Evolutionary conservation across 805 yeast species (phyloP).

Genomic region (Metschnikowia amazonensis): DNA sequence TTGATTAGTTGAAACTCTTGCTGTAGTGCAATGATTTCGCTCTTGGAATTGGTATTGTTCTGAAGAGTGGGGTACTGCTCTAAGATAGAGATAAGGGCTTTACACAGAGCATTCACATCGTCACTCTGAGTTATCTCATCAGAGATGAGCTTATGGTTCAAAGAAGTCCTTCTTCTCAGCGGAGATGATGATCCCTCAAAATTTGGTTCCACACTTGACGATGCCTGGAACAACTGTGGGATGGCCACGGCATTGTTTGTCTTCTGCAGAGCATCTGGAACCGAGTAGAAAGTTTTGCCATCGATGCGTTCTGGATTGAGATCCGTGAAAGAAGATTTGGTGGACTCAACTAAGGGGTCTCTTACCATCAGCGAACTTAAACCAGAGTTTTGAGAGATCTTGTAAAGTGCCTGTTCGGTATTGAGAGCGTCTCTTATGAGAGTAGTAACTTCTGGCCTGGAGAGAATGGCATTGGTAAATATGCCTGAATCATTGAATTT

Average conservation of each 20-base stretch:
- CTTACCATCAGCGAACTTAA: conserved; percentile 6
- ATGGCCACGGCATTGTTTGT: conserved; percentile 27
- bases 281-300: conserved; percentile 39
- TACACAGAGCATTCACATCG: conserved; percentile 42
- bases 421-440: conserved; percentile 58
- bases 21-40: conserved; percentile 17
- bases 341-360: neutral
- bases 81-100: conserved; percentile 7
- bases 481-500: conserved; percentile 57
- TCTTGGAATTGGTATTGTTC: conserved; percentile 1
- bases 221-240: conserved; percentile 19
- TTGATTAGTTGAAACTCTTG: conserved; percentile 34
- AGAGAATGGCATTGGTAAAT: conserved; percentile 59
- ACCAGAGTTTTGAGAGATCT: conserved; percentile 36
- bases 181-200: conserved; percentile 16
- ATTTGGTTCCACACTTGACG: neutral
- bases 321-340: conserved; percentile 7
- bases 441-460: conserved; percentile 49
- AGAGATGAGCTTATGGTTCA: conserved; percentile 6
- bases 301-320: conserved; percentile 41
- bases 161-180: conserved; percentile 8
- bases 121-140: conserved; percentile 21
- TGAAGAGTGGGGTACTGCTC: conserved; percentile 11
- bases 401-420: conserved; percentile 50
- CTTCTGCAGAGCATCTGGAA: conserved; percentile 29